These are phyloP conservation scores for Silene latifolia DNA, from an alignment of 148 eudicot genomes.

Conservation along the genomic window DNA sequence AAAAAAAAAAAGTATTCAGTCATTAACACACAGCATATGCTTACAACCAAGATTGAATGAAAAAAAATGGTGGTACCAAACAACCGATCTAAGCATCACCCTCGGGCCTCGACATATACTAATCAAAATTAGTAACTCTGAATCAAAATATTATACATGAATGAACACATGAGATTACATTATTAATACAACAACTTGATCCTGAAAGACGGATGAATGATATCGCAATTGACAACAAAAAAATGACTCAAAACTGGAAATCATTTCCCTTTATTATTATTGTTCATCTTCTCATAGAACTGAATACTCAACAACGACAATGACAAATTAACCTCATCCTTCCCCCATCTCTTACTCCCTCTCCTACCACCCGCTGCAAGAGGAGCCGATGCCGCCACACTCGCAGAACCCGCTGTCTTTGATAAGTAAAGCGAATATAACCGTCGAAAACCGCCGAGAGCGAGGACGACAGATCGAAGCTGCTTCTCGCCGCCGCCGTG, in stretches of 20 bases:
- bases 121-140: neutral
- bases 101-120: neutral
- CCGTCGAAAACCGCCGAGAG: conserved; percentile 79
- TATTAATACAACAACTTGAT: neutral
- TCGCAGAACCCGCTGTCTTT: conserved; percentile 15
- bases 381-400: conserved; percentile 30
- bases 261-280: conserved; percentile 30
- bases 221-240: neutral
- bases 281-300: conserved; percentile 75
- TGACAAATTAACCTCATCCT: conserved; percentile 82
- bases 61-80: too few species aligned
- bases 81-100: too few species aligned
- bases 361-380: conserved; percentile 26
- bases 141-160: neutral
- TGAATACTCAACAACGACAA: conserved; percentile 67
- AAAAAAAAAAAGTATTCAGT: too few species aligned
- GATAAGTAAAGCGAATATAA: conserved; percentile 56
- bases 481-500: conserved; percentile 41
- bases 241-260: neutral
- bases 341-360: conserved; percentile 51
- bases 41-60: too few species aligned
- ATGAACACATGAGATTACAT: neutral
- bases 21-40: too few species aligned
- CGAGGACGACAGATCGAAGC: conserved; percentile 70
- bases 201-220: neutral